Base-by-base conservation (phyloP, 768 basidiomycete species). In the Goffeauzyma gilvescens region DNA sequence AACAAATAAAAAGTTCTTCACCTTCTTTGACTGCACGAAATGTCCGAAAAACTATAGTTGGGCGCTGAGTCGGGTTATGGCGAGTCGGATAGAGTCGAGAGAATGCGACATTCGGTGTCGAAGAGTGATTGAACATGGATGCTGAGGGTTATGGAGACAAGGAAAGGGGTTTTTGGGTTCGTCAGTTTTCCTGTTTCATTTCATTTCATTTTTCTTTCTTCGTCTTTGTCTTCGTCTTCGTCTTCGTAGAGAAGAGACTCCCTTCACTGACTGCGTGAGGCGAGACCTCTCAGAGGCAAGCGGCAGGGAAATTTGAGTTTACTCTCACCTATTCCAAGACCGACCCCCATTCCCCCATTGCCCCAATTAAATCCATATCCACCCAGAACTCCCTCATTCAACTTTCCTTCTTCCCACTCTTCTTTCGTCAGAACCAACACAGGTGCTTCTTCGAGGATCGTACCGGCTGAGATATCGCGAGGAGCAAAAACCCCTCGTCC, bases 391-490 rank as follows among this genome's bases (percentile, higher is more conserved):
- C 53, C 55, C 23, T 49, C 41, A 42, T 60, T 49, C 55, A 63
- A 47, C 13, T 46, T 42, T 6, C 57, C 57, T 8, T 46, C 33
- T 9, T 57, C 57, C 57, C 57, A 87, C 64, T 87, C 83, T 20
- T 73, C 68, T 43, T 71, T 69, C 4, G 67, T 59, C 54, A 89
- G 74, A 9, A 90, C 66, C n/a, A 90, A 65, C 15, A 84, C 81
- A 2, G 89, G 87, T 49, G 79, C 80, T 51, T 76, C 72, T 61
- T 93, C 89, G 47, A 95, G 58, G n/a, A 79, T 51, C 0, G 78
- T 78, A 10, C 72, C 68, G 9, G 53, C 51, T 15, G 76, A 68
- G 46, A 86, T 75, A 24, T 53, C 50, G 14, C 65, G 64, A 6
- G 71, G 66, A 17, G 81, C 74, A 46, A 62, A 69, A 1, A 69